These are phyloP conservation scores for Saccharomycopsis sp. DNA, from an alignment of 805 yeast genomes.

Conservation along the genomic window DNA sequence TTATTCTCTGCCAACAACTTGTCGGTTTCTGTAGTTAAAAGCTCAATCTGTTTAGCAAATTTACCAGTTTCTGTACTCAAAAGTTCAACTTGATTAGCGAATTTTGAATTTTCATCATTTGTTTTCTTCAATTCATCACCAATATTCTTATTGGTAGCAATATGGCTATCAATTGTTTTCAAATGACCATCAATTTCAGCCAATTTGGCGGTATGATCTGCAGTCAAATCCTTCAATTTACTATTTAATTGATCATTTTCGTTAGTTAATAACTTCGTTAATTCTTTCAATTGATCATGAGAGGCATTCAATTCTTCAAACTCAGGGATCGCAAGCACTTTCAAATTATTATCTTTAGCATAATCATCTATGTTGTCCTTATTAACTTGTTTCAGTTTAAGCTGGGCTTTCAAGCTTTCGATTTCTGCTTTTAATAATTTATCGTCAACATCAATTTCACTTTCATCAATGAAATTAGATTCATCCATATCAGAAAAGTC, in stretches of 20 bases:
- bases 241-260: background rate
- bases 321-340: constrained; percentile 1
- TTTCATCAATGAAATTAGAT: background rate
- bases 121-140: background rate
- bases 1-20: constrained; percentile 8
- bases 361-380: background rate
- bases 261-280: constrained; percentile 1
- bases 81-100: background rate
- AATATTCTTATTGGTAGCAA: background rate
- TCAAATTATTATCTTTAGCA: background rate
- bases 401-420: background rate
- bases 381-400: background rate
- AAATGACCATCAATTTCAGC: background rate
- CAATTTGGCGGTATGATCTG: background rate
- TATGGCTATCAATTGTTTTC: background rate
- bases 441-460: background rate
- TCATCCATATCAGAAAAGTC: constrained; percentile 12
- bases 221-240: constrained; percentile 3
- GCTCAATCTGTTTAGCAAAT: background rate
- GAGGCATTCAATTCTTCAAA: background rate
- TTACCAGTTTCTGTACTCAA: background rate
- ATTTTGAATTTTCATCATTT: background rate
- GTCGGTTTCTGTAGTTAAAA: background rate
- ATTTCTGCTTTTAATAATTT: background rate
- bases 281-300: constrained; percentile 1